Conservation (phyloP, 257 asterid genomes). For the Fraxinus pennsylvanica region DNA sequence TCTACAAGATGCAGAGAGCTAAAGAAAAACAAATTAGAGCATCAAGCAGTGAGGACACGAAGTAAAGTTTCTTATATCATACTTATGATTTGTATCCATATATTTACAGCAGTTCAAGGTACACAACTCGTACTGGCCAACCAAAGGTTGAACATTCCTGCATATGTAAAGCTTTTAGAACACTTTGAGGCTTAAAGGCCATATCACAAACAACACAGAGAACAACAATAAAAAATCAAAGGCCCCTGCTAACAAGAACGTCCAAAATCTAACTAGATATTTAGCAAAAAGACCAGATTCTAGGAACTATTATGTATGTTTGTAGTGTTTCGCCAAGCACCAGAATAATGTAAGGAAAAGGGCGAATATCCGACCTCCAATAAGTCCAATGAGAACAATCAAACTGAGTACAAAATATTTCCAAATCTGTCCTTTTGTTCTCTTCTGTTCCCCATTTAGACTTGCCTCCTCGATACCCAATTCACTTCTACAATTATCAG, state of each 20-base stretch:
- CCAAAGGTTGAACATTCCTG: conserved; percentile 31
- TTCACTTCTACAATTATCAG: not conserved
- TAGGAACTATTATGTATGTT: conserved; percentile 27
- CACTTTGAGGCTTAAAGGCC: conserved; percentile 17
- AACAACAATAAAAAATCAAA: conserved; percentile 8
- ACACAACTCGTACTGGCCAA: conserved; percentile 29
- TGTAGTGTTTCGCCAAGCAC: conserved; percentile 39
- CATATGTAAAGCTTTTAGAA: conserved; percentile 20
- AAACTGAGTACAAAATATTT: conserved; percentile 37
- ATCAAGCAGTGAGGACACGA: not conserved
- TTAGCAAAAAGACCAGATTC: conserved; percentile 8
- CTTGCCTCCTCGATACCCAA: conserved; percentile 21
- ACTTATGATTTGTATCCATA: conserved; percentile 23
- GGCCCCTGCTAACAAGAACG: conserved; percentile 6
- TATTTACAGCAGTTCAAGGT: conserved; percentile 36
- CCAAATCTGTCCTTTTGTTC: conserved; percentile 20
- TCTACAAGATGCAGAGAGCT: not conserved
- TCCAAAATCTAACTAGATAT: conserved; percentile 20
- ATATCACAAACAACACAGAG: conserved; percentile 24
- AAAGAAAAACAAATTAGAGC: not conserved
- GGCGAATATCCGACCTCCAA: conserved; percentile 46
- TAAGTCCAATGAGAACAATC: conserved; percentile 65
- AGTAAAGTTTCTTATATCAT: not conserved
- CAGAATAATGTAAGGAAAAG: conserved; percentile 51
- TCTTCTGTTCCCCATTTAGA: conserved; percentile 12